Base-by-base conservation (phyloP, 2,329 filamentous ascomycete genomes). In the Sclerotinia sclerotiorum region DNA sequence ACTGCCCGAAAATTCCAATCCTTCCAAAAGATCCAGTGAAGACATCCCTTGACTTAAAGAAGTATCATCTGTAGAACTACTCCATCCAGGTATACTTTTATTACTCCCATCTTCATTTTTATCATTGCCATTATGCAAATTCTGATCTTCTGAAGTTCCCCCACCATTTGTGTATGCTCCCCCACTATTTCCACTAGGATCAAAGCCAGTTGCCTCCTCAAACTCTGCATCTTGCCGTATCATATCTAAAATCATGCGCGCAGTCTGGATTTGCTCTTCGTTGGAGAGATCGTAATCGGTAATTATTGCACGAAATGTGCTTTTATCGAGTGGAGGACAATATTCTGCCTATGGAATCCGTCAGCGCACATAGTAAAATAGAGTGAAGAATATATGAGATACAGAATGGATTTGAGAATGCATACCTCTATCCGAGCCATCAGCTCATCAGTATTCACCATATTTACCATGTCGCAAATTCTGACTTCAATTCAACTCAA, bases 131-230 rank as follows among this genome's bases (percentile, higher is more conserved):
- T 69, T 69, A 15, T 70, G 58, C 15, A 72, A 19, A 65, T n/a
- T 27, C 29, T 67, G 46, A 32, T 67, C 56, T 17, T 13, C n/a
- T 27, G 44, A 35, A 61, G 13, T 13, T 29, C 51, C 65, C 15
- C 65, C 67, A 35, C 52, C 61, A 24, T 56, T 57, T 44, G 51
- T 49, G 42, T 51, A 66, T 73, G 61, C 68, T 66, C 55, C 73
- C 75, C 84, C 85, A 39, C 88, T 85, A 35, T 89, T 86, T 3
- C 90, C 92, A 44, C 90, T 92, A 0, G 91, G 87, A 72, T 95
- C 92, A 76, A 97, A 97, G 0, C 88, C 88, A 13, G 87, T 88
- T 21, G 88, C 85, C 75, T 95, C 91, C 76, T 95, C 90, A 1
- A 81, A 79, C 0, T 81, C 77, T 0, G 90, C 92, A 69, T 85